Evolutionary conservation across 2,329 filamentous ascomycete species (phyloP), one percentile per base, ranked within the genome.

Genomic region (Apiospora pterosperma): DNA sequence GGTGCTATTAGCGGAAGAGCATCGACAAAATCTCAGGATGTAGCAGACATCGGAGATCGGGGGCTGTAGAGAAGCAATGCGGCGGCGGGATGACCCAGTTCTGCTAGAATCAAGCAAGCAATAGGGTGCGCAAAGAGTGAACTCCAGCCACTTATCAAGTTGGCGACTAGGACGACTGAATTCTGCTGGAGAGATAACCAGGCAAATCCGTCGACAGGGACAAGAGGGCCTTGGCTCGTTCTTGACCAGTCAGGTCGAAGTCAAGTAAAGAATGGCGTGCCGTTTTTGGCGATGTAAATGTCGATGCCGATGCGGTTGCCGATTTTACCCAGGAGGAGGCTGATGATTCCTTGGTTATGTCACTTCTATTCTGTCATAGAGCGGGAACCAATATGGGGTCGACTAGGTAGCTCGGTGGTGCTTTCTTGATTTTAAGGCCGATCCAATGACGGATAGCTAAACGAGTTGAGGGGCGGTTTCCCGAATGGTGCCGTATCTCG

Each of bases 361-460:
- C 34, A 34, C 48, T 14, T 34, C 28, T 25, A 55, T 55, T 55
- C 48, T 55, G 48, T 55, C 48, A 55, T 55, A 55, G 48, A 55
- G 48, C 48, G 48, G 48, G 48, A 55, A 55, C 48, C 48, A 55
- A 34, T 55, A 55, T 55, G 48, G 48, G 48, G 48, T 55, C 48
- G 48, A 16, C 16, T 34, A 34, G 48, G 48, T 55, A 55, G 48
- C 48, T 55, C 48, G 48, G 48, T 55, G 28, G 48, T 55, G 48
- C 48, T 55, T 55, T 55, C 48, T 55, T 55, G 48, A n/a, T 55
- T 55, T 55, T 55, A 34, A 55, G 48, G 48, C 48, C 48, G 48
- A 55, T 55, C 48, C 48, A 55, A 55, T 55, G 16, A 8, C 28
- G 8, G 28, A 34, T 10, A n/a, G 48, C 48, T 34, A 55, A 55